Conservation (phyloP, 805 yeast genomes). For the Metschnikowia reukaufii region DNA sequence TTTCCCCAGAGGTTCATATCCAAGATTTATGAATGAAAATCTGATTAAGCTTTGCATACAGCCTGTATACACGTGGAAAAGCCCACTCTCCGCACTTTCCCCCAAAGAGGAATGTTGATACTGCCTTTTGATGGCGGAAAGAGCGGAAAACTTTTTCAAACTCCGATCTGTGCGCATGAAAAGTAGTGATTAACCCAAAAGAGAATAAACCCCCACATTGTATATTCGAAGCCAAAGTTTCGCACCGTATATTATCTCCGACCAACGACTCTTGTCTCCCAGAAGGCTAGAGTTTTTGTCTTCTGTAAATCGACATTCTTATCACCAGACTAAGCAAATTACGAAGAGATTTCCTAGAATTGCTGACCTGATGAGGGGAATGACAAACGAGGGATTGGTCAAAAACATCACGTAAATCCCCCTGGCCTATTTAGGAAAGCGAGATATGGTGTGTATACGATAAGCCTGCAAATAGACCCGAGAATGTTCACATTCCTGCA, state of each 20-base stretch:
- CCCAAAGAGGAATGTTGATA: slow-evolving; percentile 4
- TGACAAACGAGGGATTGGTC: background rate
- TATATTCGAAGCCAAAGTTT: background rate
- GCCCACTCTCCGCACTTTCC: slow-evolving; percentile 7
- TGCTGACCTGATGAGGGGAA: background rate
- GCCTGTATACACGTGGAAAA: slow-evolving; percentile 2
- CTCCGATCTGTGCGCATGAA: slow-evolving; percentile 1
- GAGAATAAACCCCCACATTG: background rate
- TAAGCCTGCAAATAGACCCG: background rate
- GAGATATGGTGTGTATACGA: background rate
- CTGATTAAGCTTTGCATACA: too few species aligned
- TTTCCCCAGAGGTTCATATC: background rate
- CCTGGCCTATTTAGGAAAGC: background rate
- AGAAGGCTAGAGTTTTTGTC: too few species aligned
- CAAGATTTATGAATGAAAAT: too few species aligned
- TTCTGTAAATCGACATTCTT: too few species aligned
- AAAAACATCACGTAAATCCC: background rate
- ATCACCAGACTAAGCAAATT: too few species aligned
- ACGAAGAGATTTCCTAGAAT: too few species aligned
- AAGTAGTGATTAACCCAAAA: background rate
- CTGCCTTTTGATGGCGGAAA: background rate
- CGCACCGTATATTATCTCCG: background rate
- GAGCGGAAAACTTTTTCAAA: background rate
- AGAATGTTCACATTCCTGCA: background rate
- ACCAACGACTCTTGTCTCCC: too few species aligned